These are phyloP conservation scores for Dictyostelium capitatum DNA, from an alignment of 78 protist genomes.

Conservation along the genomic window DNA sequence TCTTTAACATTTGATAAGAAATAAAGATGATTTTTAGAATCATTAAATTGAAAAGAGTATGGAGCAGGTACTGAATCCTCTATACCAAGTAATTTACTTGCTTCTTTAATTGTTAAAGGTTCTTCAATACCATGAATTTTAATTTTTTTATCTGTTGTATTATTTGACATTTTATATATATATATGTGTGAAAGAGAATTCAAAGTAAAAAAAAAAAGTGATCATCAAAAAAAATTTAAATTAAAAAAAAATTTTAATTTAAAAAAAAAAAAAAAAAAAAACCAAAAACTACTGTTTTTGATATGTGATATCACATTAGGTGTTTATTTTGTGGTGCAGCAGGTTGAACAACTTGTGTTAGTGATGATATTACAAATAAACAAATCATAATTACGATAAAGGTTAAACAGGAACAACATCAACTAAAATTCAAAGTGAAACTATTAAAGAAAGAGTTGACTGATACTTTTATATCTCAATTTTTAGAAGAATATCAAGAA, in stretches of 20 bases:
- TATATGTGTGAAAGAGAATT: background rate
- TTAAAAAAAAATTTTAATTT: background rate
- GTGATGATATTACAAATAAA: too few relatives aligned
- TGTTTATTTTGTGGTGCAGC: too few relatives aligned
- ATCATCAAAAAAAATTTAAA: background rate
- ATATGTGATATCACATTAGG: too few relatives aligned
- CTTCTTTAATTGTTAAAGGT: background rate
- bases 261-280: slow-evolving; percentile 7
- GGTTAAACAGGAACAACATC: too few relatives aligned
- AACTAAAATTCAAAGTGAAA: too few relatives aligned
- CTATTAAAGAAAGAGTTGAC: too few relatives aligned
- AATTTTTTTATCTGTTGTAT: background rate
- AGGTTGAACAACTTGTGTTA: too few relatives aligned
- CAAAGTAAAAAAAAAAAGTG: background rate
- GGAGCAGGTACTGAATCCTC: background rate
- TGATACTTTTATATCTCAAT: too few relatives aligned
- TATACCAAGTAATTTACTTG: background rate
- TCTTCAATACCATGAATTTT: background rate
- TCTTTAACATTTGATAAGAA: slow-evolving; percentile 1
- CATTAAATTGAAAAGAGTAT: slow-evolving; percentile 20
- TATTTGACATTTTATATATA: background rate
- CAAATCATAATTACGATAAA: too few relatives aligned
- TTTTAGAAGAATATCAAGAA: too few relatives aligned
- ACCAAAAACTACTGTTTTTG: too few relatives aligned
- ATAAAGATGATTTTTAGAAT: background rate